Evolutionary conservation across 2,329 filamentous ascomycete species (phyloP), one percentile per base, ranked within the genome.

Genomic region (Colletotrichum neosansevieriae): DNA sequence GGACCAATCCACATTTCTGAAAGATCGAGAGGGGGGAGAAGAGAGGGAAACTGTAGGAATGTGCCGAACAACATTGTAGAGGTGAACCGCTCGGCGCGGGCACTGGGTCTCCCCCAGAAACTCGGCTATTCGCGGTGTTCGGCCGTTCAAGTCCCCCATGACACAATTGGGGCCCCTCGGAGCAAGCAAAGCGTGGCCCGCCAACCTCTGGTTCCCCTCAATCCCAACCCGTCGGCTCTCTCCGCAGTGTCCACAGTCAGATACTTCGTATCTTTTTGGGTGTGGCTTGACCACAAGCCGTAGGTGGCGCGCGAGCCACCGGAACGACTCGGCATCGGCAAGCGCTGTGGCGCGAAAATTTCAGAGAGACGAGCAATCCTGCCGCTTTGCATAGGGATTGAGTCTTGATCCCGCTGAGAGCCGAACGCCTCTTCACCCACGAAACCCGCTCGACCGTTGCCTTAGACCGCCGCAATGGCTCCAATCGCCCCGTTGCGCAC

Each of bases 81-180:
- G 63, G 58, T 36, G 36, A 51, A 50, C 38, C 47, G 58, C 57
- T 67, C 63, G 58, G 63, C 45, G 50, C 58, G 13, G 56, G 56
- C 56, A 58, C 50, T 58, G 53, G 7, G 24, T 54, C 38, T 47
- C 58, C 57, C 65, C 57, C 65, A 44, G 58, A 17, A 19, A 65
- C 59, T 63, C 70, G 70, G 70, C 70, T 71, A 71, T 70, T 70
- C 70, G 63, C 70, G 70, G 70, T 70, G 67, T 70, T 71, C 59
- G 67, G 67, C 58, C 53, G 63, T 65, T 17, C 36, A 61, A 29
- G 21, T 45, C 54, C 65, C 65, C 54, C 65, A 66, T 69, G 61
- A 66, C 66, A 69, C 66, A 69, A 69, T 59, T 49, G 36, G 49
- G 61, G 29, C 53, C 49, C 66, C 49, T 51, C 17, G 66, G 65